Percentiles rank a stretch among this genome's conserved stretches.
These are phyloP conservation scores for Paraphoma sp. DNA, from an alignment of 2,329 filamentous ascomycete genomes.

Conservation along the genomic window DNA sequence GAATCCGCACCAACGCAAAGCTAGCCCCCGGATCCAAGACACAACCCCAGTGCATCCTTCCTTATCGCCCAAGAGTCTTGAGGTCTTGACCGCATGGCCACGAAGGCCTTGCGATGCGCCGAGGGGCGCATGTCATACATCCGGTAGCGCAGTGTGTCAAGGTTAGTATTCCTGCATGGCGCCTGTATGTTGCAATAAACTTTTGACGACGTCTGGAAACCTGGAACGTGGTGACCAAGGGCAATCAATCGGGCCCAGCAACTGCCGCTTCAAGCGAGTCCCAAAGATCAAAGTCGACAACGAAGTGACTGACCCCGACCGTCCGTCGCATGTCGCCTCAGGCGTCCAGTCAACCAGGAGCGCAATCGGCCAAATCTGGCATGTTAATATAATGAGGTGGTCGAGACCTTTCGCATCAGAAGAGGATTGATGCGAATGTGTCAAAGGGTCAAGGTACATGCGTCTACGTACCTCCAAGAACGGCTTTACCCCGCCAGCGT, in stretches of 20 bases:
- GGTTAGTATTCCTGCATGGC: constrained; percentile 1
- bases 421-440: not conserved
- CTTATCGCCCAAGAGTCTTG: not conserved
- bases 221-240: constrained; percentile 1
- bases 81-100: not conserved
- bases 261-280: not conserved
- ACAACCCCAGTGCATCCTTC: constrained; percentile 5
- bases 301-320: not conserved
- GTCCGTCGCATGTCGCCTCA: not conserved
- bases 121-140: constrained; percentile 1
- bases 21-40: not conserved
- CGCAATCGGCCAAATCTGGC: not conserved
- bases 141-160: not conserved
- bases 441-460: not conserved
- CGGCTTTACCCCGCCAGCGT: constrained; percentile 6
- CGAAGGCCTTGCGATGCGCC: not conserved
- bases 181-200: not conserved
- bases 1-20: not conserved
- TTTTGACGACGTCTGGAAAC: not conserved
- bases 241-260: constrained; percentile 8
- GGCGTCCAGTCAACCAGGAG: not conserved
- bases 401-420: constrained; percentile 1
- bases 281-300: not conserved
- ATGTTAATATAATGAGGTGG: constrained; percentile 2
- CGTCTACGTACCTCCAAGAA: not conserved